Percentiles rank a stretch among this genome's conserved stretches.
These are phyloP conservation scores for Penicillium sp. DNA, from an alignment of 2,329 filamentous ascomycete genomes.

Conservation along the genomic window DNA sequence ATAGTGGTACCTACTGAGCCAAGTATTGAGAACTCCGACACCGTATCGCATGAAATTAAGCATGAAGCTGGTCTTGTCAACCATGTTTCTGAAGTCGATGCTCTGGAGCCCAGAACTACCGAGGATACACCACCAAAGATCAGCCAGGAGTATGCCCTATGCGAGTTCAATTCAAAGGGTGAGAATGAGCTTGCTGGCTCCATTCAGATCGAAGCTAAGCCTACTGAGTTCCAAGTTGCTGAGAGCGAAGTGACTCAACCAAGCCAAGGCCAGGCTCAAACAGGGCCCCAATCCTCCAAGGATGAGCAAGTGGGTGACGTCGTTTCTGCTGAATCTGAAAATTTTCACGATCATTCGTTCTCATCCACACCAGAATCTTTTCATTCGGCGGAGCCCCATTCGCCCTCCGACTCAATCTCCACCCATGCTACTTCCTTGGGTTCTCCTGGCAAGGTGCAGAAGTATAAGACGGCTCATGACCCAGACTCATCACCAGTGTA, in stretches of 20 bases:
- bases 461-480: not conserved
- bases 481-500: not conserved
- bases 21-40: not conserved
- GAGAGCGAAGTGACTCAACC: not conserved
- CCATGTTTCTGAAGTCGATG: not conserved
- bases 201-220: not conserved
- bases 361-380: slow-evolving; percentile 47
- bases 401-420: slow-evolving; percentile 21
- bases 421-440: slow-evolving; percentile 25
- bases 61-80: not conserved
- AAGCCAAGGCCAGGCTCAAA: not conserved
- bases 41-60: not conserved
- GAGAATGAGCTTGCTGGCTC: not conserved
- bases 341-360: slow-evolving; percentile 29
- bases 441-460: not conserved
- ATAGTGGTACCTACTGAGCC: not conserved
- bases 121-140: not conserved
- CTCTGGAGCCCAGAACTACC: not conserved
- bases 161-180: not conserved
- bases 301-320: not conserved
- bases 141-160: not conserved
- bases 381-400: slow-evolving; percentile 36
- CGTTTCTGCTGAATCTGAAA: slow-evolving; percentile 16
- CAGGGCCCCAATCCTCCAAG: not conserved
- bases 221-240: not conserved